These are phyloP conservation scores for Neurospora sp. DNA, from an alignment of 495 filamentous ascomycete species.

Conservation along the genomic window DNA sequence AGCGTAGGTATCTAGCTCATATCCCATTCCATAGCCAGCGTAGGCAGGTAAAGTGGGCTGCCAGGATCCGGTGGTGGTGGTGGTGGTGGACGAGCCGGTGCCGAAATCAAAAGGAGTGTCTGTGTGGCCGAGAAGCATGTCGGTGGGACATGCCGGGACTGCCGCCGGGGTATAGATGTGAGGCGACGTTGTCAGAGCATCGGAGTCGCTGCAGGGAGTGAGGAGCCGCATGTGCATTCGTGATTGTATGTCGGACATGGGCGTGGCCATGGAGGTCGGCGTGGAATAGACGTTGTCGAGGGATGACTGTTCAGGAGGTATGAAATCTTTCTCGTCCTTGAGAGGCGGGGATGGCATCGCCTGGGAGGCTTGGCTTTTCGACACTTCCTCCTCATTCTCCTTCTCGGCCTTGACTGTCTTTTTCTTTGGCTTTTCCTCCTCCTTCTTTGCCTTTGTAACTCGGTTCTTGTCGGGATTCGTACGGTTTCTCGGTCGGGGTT, in stretches of 20 bases:
- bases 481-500: conserved; percentile 32
- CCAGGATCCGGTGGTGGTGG: conserved; percentile 13
- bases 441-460: conserved; percentile 33
- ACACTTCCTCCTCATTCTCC: conserved; percentile 21
- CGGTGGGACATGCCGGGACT: conserved; percentile 6
- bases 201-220: conserved; percentile 36
- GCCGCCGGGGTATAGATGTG: conserved; percentile 16
- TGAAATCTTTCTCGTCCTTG: background rate
- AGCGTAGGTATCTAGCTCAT: conserved; percentile 15
- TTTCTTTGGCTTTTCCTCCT: conserved; percentile 1
- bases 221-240: conserved; percentile 23
- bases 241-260: conserved; percentile 10
- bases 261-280: background rate
- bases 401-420: conserved; percentile 6
- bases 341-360: background rate
- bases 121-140: conserved; percentile 16
- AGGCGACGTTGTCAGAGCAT: conserved; percentile 17
- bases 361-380: background rate
- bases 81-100: background rate
- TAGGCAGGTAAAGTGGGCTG: conserved; percentile 1
- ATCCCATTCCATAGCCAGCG: conserved; percentile 10
- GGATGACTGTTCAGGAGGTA: conserved; percentile 3
- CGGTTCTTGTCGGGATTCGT: conserved; percentile 21
- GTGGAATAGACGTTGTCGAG: conserved; percentile 1
- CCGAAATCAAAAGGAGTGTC: conserved; percentile 15